phyloP scores from a whole-genome alignment of 2,329 filamentous ascomycete species.

The Alternaria angustiovoidea region DNA sequence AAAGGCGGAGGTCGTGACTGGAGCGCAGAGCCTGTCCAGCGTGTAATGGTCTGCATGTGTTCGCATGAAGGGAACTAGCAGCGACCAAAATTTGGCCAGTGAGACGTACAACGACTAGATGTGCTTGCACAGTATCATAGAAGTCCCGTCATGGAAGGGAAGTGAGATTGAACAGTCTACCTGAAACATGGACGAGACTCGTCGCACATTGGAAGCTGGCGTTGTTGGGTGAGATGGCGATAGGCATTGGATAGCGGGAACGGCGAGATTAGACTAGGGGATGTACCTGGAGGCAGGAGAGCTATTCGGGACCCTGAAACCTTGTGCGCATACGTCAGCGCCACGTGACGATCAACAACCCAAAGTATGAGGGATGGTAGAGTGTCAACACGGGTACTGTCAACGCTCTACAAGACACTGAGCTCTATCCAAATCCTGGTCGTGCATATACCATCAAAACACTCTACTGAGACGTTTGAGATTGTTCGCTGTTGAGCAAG shows the following conservation, averaged over 20 bases:
- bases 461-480: neutral
- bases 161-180: neutral
- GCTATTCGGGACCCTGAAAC: neutral
- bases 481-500: neutral
- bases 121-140: neutral
- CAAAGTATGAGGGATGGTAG: slow-evolving; percentile 6
- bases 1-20: neutral
- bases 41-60: neutral
- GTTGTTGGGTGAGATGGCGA: slow-evolving; percentile 1
- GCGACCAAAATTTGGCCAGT: neutral
- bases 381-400: neutral
- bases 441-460: neutral
- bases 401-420: slow-evolving; percentile 1
- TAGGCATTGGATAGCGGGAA: neutral
- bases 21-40: neutral
- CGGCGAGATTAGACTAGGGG: slow-evolving; percentile 6
- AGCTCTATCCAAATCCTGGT: neutral
- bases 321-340: slow-evolving; percentile 17
- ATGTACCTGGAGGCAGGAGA: slow-evolving; percentile 4
- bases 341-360: slow-evolving; percentile 17
- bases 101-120: neutral
- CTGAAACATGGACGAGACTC: neutral
- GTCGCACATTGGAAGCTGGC: neutral
- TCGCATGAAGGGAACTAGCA: neutral
- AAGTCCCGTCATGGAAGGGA: neutral